Conservation (phyloP, 352 stramenopile genomes). For the Phytophthora sp. region DNA sequence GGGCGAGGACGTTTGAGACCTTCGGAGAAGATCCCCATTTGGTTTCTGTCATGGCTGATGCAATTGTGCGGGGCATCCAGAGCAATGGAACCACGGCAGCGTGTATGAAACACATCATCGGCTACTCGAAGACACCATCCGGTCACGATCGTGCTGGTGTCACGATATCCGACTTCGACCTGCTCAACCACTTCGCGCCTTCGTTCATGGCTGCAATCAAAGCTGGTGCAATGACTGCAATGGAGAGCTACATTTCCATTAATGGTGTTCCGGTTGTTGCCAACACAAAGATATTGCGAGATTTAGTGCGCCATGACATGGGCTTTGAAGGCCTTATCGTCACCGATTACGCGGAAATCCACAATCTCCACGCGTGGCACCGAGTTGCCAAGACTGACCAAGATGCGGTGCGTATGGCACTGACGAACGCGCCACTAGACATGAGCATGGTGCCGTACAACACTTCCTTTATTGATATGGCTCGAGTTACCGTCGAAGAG, state of each 20-base stretch:
- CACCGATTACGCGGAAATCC: conserved; percentile 93
- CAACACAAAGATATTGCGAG: conserved; percentile 80
- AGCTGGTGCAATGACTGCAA: conserved; percentile 85
- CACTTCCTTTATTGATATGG: conserved; percentile 57
- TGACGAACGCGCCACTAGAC: conserved; percentile 85
- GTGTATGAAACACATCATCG: conserved; percentile 93
- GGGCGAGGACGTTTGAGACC: conserved; percentile 92
- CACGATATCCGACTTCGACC: conserved; percentile 72
- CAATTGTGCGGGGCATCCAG: conserved; percentile 87
- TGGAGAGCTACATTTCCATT: conserved; percentile 95
- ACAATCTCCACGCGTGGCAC: conserved; percentile 82
- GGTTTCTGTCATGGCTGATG: conserved; percentile 78
- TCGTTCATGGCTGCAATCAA: conserved; percentile 85
- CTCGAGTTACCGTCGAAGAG: conserved; percentile 42
- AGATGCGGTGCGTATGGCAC: conserved; percentile 69
- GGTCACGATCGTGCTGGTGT: conserved; percentile 86
- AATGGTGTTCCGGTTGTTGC: conserved; percentile 92
- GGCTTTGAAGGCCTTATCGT: conserved; percentile 90
- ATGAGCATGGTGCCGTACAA: conserved; percentile 91
- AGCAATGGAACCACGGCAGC: conserved; percentile 63
- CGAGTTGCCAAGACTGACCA: conserved; percentile 52
- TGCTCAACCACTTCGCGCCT: conserved; percentile 88
- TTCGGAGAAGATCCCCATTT: conserved; percentile 93
- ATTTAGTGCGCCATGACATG: conserved; percentile 87
- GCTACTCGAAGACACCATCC: conserved; percentile 82